Base-by-base conservation (phyloP, 495 filamentous ascomycete species). In the Hypoxylon intermedium region DNA sequence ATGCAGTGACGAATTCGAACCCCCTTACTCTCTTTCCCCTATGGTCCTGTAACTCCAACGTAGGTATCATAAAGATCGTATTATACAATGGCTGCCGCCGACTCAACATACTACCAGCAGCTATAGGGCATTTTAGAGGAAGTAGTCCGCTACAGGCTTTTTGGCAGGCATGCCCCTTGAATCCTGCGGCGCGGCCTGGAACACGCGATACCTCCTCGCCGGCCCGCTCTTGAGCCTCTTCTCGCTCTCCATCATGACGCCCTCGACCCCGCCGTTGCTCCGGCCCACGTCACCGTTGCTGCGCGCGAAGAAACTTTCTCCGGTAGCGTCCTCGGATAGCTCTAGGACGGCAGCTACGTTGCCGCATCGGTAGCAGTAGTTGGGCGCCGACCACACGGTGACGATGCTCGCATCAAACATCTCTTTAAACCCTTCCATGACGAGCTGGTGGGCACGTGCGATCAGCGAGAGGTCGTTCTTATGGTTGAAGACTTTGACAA, bases 391-490 rank as follows among this genome's bases (percentile, higher is more conserved):
- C 94, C 94, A 97, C 42, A 98, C 93, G 0, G 94, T 98, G 3
- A 98, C 94, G 53, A 98, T 97, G 18, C 84, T 89, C 12, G 83
- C 85, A 63, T 98, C 93, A 65, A 97, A 97, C 93, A 97, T 97
- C 77, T 97, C 94, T 74, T 98, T 98, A 75, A 96, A 98, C 6
- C 94, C 94, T 72, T 98, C 94, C 94, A 98, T 98, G 28, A 98
- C 94, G 19, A 98, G 85, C 75, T 98, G 94, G 70, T 98, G 94
- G 13, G 94, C 94, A 51, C 94, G 86, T 43, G 94, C 94, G 43
- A 98, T 93, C 34, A 98, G 80, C 3, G 87, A 90, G 6, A 98
- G 81, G 70, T 96, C 91, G 71, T 98, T 98, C 13, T 83, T 81
- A 72, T 96, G 87, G 72, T 98, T 98, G 78, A 98, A 98, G 52